Base-by-base conservation (phyloP, 2,329 filamentous ascomycete genomes). In the Periconia macrospinosa region DNA sequence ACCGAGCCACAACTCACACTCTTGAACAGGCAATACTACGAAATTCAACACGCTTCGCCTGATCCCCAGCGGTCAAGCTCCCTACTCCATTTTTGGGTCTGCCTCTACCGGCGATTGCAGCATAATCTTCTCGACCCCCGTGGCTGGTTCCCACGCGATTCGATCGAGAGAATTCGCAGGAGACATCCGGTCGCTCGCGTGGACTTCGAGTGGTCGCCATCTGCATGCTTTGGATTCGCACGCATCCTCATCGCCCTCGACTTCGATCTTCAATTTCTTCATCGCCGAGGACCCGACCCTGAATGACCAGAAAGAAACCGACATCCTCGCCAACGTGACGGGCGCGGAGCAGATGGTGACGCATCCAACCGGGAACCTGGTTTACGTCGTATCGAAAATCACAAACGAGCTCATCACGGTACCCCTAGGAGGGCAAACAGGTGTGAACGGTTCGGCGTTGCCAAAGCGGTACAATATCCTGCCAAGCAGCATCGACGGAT, bases 91-190 rank as follows among this genome's bases (percentile, higher is more conserved):
- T 35, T 65, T 57, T 48, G 62, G 63, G 15, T 57, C 58, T 2
- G 62, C 61, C 15, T 65, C 56, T 30, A 64, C 62, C 2, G 62
- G 61, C 6, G 53, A 37, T 11, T 67, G 63, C 51, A 67, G 63
- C 45, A 52, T 59, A 10, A 30, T 67, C 14, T 67, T 67, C 41
- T 56, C 61, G 2, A 45, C 57, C 10, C 56, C 59, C 6, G 27
- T 55, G 8, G 43, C 56, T 19, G 62, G 62, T 6, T 59, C 55
- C 41, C 53, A 57, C 15, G 54, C 50, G 5, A 15, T 64, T 13
- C 54, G 54, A 15, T 66, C 62, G 13, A 54, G 52, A 30, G 62
- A 61, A 17, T 59, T 66, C 41, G 49, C 50, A 7, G 62, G 59
- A 15, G 61, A 67, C 35, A 55, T 67, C 13, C 57, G 57, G 27